Base-by-base conservation (phyloP, 495 filamentous ascomycete genomes). In the Penicillium crystallinum region DNA sequence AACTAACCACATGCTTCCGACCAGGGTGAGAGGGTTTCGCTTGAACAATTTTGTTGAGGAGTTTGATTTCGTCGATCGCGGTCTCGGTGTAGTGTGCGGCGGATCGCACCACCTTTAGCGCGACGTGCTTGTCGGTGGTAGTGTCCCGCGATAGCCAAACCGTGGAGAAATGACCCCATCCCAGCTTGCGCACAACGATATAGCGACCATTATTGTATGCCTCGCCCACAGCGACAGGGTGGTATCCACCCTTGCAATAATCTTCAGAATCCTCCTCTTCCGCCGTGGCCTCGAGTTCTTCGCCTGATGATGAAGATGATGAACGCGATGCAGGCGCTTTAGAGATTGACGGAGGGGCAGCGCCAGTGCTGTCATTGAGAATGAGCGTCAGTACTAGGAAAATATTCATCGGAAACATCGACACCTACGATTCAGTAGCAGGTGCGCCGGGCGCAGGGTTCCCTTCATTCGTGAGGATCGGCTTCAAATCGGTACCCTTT, bases 221-320 rank as follows among this genome's bases (percentile, higher is more conserved):
- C 72, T 98, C 93, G 47, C 93, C 93, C 42, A 97, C 86, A 46
- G 78, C 77, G 23, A 97, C 95, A 0, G 93, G 93, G 63, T 98
- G 93, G 65, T 98, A 98, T 31, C 93, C 93, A 55, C 93, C 93
- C 71, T 97, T 97, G 77, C 92, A 97, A 73, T 98, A 98, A 66
- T 98, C 93, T 66, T 98, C 93, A 25, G 90, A 96, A 64, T 97
- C 95, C 71, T 98, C 93, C 72, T 98, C 93, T 59, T 98, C 93
- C 43, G 93, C 95, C 5, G 93, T 95, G 59, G 91, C 90, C 62
- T 95, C 90, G 62, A 90, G 80, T 55, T 88, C 87, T 54, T 96
- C 91, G 57, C 85, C 89, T 45, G 89, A 89, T 22, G 88, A 89
- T n/a, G 86, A 82, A 21, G 87, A 90, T 11, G 87, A 86, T 23